Base-by-base conservation (phyloP, 2,329 filamentous ascomycete species). In the Massarina eburnea region DNA sequence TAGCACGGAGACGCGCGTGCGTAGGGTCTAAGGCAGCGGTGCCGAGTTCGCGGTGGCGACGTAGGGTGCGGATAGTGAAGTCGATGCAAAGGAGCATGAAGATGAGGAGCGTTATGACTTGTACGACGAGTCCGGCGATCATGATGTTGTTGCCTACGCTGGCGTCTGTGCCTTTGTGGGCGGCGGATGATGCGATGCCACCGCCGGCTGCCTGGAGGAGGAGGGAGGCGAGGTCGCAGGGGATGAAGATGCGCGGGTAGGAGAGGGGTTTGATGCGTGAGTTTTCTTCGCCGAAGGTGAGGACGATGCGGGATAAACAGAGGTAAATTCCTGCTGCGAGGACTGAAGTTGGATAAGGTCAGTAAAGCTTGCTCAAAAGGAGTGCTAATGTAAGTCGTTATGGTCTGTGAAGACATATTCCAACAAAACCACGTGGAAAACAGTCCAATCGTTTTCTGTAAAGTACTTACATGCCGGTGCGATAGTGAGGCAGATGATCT, bases 251-350 rank as follows among this genome's bases (percentile, higher is more conserved):
- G 51, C 71, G 74, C 2, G 76, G 74, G 51, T 79, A 79, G 1
- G 73, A 66, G 4, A 55, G 60, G 0, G 77, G 74, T 19, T 61
- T 64, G 47, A 78, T 66, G 51, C 71, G 71, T 6, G 73, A 76
- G 49, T 72, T 68, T 34, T 68, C 50, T 9, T 60, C 44, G 26
- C 64, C 73, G 52, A 73, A 72, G 40, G 64, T 70, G 29, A 62
- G 55, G 45, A 75, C 70, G 46, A 71, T 71, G 35, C 66, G 66
- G 2, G 71, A 71, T 22, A 86, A 74, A 22, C 81, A 84, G 43
- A 87, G 77, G 63, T 88, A 88, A 59, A 88, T 82, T 47, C 81
- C 82, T 0, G 84, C 84, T 21, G 80, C 76, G 57, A 79, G 76
- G 64, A 80, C n/a, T n/a, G n/a, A n/a, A n/a, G n/a, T n/a, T n/a